Percentiles rank a stretch among this genome's conserved stretches.
These are phyloP conservation scores for Globisporangium cystogenes DNA, from an alignment of 352 stramenopile genomes.

Conservation along the genomic window DNA sequence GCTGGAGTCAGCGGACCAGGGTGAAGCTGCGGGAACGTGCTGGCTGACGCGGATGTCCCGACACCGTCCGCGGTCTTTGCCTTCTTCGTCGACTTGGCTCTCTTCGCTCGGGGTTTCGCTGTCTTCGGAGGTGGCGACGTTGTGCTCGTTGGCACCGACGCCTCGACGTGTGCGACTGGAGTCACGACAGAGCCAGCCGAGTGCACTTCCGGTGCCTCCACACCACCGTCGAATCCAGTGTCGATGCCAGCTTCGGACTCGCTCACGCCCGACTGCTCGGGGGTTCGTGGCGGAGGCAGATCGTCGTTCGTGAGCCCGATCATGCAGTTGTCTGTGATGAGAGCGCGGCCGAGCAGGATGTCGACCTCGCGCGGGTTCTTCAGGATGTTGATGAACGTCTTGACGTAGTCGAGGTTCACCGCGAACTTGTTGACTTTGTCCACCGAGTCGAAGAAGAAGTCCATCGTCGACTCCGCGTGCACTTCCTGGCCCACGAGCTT, in stretches of 20 bases:
- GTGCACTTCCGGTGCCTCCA: no score
- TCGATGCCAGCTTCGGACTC: background rate
- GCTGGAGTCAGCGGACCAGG: constrained; percentile 8
- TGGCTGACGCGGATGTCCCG: background rate
- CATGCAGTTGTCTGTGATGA: constrained; percentile 30
- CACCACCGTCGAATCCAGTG: background rate
- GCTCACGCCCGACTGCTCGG: background rate
- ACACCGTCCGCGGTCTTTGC: no score
- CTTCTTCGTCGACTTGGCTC: no score
- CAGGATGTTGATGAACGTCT: constrained; percentile 25
- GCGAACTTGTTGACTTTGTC: constrained; percentile 24
- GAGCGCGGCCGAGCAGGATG: constrained; percentile 23
- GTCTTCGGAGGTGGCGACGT: no score
- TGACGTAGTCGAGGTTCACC: constrained; percentile 33
- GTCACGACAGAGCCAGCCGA: no score
- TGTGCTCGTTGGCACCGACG: no score
- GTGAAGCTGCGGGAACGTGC: background rate
- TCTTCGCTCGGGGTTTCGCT: no score
- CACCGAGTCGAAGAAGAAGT: constrained; percentile 30
- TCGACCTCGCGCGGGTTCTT: constrained; percentile 23
- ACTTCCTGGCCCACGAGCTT: constrained; percentile 35
- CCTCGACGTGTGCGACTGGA: no score
- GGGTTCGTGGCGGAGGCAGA: background rate
- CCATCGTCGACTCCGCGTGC: constrained; percentile 13
- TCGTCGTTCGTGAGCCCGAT: constrained; percentile 7